phyloP scores from a whole-genome alignment of 306 rosid genomes.

The Fragaria vesca region DNA sequence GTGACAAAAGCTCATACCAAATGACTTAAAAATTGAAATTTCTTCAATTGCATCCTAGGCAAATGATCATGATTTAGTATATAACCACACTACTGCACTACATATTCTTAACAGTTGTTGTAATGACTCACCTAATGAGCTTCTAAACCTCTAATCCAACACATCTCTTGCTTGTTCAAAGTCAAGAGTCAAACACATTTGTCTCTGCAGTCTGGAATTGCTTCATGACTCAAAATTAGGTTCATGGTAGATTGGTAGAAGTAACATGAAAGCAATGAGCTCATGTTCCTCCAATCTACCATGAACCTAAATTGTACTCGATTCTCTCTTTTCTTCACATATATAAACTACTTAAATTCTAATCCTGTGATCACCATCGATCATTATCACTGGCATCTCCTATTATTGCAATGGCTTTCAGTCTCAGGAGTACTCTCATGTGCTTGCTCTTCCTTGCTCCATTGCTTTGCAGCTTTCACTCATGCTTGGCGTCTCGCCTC shows the following conservation, averaged over 20 bases:
- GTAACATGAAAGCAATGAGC: slow-evolving; percentile 15
- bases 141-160: not conserved
- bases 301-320: not conserved
- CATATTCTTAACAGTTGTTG: not conserved
- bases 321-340: not conserved
- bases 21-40: no score
- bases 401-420: not conserved
- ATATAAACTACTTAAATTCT: not conserved
- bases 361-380: not conserved
- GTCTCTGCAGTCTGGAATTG: not conserved
- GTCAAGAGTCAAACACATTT: not conserved
- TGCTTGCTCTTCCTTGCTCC: slow-evolving; percentile 13
- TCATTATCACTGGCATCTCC: not conserved
- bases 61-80: no score
- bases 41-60: no score
- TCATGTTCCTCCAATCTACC: not conserved
- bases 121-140: not conserved
- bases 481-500: slow-evolving; percentile 4
- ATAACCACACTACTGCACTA: no score
- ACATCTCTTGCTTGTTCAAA: not conserved
- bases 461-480: slow-evolving; percentile 4
- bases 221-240: not conserved
- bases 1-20: no score
- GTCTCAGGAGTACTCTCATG: not conserved
- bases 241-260: not conserved